phyloP scores from a whole-genome alignment of 192 early-diverging fungal genomes.

The Umbelopsis isabellina region DNA sequence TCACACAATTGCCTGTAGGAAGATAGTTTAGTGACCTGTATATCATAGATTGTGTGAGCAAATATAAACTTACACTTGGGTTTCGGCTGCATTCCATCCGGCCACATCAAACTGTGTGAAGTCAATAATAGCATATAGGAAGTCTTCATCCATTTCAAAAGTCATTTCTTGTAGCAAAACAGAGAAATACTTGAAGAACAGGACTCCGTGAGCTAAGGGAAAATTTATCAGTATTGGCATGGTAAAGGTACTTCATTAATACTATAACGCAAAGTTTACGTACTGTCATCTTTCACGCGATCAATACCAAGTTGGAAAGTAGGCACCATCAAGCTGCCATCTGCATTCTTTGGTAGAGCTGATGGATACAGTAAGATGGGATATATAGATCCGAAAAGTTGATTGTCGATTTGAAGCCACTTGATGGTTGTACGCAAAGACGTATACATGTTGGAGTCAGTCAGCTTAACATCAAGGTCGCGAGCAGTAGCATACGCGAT shows the following conservation, averaged over 20 bases:
- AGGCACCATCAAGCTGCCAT: conserved; percentile 56
- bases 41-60: background rate
- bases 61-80: background rate
- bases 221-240: background rate
- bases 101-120: conserved; percentile 81
- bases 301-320: conserved; percentile 77
- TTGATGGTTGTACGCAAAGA: conserved; percentile 76
- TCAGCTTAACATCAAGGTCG: conserved; percentile 75
- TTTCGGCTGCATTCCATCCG: conserved; percentile 52
- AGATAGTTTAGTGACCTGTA: background rate
- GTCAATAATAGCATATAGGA: conserved; percentile 83
- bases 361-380: conserved; percentile 97
- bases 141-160: conserved; percentile 92
- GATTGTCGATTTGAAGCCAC: conserved; percentile 98
- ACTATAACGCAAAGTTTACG: conserved; percentile 17
- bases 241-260: background rate
- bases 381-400: conserved; percentile 82
- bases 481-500: conserved; percentile 82
- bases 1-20: conserved; percentile 45
- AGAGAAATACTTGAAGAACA: conserved; percentile 94
- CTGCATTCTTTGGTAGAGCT: conserved; percentile 72
- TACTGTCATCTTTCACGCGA: conserved; percentile 86
- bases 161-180: conserved; percentile 92
- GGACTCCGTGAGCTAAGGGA: conserved; percentile 86
- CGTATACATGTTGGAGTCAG: conserved; percentile 83